These are phyloP conservation scores for Aspergillus ochraceus DNA, from an alignment of 2,329 filamentous ascomycete genomes.

Conservation along the genomic window DNA sequence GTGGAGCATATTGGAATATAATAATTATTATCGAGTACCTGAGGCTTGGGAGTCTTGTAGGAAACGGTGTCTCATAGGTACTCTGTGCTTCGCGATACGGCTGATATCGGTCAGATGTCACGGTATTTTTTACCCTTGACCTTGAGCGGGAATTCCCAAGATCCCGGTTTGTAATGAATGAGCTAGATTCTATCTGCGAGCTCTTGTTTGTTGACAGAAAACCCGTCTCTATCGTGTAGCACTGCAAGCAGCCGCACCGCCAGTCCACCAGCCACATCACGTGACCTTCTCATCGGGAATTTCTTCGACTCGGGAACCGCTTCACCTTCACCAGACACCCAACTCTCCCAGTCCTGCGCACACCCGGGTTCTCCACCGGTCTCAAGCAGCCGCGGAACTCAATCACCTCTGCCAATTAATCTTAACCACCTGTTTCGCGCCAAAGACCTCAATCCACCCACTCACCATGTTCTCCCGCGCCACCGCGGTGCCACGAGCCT, in stretches of 20 bases:
- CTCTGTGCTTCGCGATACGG: too few species aligned
- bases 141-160: too few species aligned
- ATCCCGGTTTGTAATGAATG: too few species aligned
- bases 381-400: background rate
- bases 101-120: too few species aligned
- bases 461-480: conserved; percentile 6
- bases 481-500: conserved; percentile 8
- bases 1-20: background rate
- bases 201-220: too few species aligned
- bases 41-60: background rate
- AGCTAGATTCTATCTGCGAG: too few species aligned
- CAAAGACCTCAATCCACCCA: background rate
- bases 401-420: conserved; percentile 5
- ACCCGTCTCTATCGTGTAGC: too few species aligned
- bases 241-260: background rate
- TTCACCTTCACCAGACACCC: conserved; percentile 7
- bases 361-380: background rate
- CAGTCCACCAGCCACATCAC: conserved; percentile 18
- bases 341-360: conserved; percentile 4
- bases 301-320: conserved; percentile 25
- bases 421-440: conserved; percentile 10
- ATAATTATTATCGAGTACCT: background rate
- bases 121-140: too few species aligned
- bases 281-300: conserved; percentile 36
- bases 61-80: too few species aligned